phyloP scores from a whole-genome alignment of 768 basidiomycete species.

The Termitomyces sp. region DNA sequence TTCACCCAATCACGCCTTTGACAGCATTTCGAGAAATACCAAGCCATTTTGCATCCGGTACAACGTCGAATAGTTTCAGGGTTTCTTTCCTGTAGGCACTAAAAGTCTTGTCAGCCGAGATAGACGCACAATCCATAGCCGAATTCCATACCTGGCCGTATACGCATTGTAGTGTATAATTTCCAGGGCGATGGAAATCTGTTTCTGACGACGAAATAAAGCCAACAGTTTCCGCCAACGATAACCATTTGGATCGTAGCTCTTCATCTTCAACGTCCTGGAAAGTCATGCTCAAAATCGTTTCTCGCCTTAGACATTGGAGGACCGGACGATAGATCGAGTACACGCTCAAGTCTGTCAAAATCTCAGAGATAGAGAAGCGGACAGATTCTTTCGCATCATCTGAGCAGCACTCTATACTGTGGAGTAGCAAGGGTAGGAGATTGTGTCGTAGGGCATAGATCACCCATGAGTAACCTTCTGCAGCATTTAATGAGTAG shows the following conservation, averaged over 20 bases:
- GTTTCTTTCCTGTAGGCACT: background rate
- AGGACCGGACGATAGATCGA: background rate
- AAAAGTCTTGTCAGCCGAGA: background rate
- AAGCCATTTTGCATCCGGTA: background rate
- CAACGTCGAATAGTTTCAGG: background rate
- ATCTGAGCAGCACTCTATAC: background rate
- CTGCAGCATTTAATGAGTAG: background rate
- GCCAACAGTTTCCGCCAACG: background rate
- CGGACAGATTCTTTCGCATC: background rate
- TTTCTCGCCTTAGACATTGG: background rate
- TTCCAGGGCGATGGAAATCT: background rate
- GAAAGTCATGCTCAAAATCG: background rate
- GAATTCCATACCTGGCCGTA: background rate
- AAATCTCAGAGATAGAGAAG: background rate
- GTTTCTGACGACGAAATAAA: background rate
- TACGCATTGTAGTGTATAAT: background rate
- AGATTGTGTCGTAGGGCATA: background rate
- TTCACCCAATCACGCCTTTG: background rate
- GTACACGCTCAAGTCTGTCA: background rate
- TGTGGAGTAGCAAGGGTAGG: background rate
- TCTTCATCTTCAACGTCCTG: background rate
- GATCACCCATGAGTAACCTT: background rate
- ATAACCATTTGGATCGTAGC: background rate
- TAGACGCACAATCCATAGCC: background rate
- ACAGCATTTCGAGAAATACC: background rate